These are phyloP conservation scores for Manihot esculenta DNA, from an alignment of 441 rosid species.

Conservation along the genomic window DNA sequence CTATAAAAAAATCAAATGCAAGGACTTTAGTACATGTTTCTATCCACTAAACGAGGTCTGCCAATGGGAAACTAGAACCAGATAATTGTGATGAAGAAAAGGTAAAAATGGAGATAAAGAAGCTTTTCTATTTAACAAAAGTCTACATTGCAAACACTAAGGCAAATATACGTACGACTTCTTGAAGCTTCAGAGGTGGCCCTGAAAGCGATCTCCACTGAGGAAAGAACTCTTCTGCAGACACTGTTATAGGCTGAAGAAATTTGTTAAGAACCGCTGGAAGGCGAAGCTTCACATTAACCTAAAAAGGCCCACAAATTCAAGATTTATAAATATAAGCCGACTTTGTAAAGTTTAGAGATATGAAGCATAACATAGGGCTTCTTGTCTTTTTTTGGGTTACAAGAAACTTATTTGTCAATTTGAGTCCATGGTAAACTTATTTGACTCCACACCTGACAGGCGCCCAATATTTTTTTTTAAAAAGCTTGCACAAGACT, in stretches of 20 bases:
- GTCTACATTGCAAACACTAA: slow-evolving; percentile 6
- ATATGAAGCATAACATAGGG: neutral
- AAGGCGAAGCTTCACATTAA: slow-evolving; percentile 85
- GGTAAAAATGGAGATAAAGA: neutral
- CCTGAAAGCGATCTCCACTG: slow-evolving; percentile 98
- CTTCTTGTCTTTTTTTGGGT: no score
- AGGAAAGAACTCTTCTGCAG: slow-evolving; percentile 90
- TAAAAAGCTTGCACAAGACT: no score
- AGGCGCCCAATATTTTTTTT: no score
- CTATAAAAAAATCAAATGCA: neutral
- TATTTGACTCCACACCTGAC: no score
- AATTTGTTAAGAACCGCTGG: slow-evolving; percentile 94
- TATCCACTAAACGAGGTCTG: neutral
- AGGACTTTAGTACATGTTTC: neutral
- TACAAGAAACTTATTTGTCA: no score
- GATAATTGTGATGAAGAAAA: neutral
- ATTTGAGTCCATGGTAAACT: no score
- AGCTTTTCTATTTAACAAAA: neutral
- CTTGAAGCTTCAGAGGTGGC: slow-evolving; percentile 97
- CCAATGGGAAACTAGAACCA: no score
- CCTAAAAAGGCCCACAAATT: slow-evolving; percentile 43
- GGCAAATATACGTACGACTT: slow-evolving; percentile 76
- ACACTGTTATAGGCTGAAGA: slow-evolving; percentile 76
- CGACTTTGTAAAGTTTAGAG: slow-evolving; percentile 7
- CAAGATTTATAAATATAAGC: slow-evolving; percentile 15